Base-by-base conservation (phyloP, 345 rosid species). In the Linum lewisii region DNA sequence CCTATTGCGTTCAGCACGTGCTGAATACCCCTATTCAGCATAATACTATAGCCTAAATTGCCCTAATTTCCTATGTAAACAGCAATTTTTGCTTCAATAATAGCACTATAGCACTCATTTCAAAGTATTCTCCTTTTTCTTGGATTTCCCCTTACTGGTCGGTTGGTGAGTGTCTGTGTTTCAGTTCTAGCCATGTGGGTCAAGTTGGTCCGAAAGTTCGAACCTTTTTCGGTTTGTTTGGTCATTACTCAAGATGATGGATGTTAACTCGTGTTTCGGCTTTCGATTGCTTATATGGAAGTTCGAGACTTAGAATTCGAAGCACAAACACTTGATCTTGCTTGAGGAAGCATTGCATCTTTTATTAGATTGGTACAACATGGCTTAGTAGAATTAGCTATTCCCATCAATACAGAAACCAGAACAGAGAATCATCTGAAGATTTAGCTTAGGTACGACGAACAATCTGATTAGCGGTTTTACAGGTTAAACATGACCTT, bases 401-500 rank as follows among this genome's bases (percentile, higher is more conserved):
- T 38, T 15, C 14, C 9, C 45, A 2, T 15, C 15, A 42, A 2
- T 42, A 42, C 47, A 5, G 47, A 42, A 42, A 42, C 47, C 47
- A 42, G 15, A 42, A 42, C 47, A 6, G 47, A 6, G 47, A 42
- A 8, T n/a, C n/a, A n/a, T n/a, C n/a, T n/a, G n/a, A n/a, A n/a
- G n/a, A n/a, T 16, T 42, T 16, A 42, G 47, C 14, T 11, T 11
- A 11, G 18, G 47, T 42, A 0, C 47, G 1, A 11, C 5, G 15
- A 11, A 0, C 4, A 42, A 42, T 42, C 47, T n/a, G 47, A 42
- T 42, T 42, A 11, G 47, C 47, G 34, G 34, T 29, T 3, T 67
- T 56, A 72, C 25, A 93, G 86, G 62, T 89, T 89, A 64, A 93
- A 85, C 97, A 93, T 89, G 64, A 93, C 92, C 71, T 89, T 89